Evolutionary conservation across 352 stramenopile genomes (phyloP).

Genomic region (Globisporangium alternatum): DNA sequence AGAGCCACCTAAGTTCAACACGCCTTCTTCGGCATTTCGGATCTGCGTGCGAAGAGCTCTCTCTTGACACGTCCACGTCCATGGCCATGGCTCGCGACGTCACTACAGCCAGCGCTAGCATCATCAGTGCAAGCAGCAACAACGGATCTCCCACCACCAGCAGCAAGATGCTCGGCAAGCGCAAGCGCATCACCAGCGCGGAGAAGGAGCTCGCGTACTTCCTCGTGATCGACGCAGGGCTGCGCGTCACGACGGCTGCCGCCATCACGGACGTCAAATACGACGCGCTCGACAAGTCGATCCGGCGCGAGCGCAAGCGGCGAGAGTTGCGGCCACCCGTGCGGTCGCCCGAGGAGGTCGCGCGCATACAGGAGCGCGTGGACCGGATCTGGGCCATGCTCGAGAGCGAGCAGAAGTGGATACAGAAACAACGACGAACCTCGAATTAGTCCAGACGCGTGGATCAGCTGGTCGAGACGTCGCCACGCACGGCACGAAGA

Average conservation of each 20-base stretch:
- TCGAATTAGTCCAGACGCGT: not conserved
- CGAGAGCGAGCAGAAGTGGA: not conserved
- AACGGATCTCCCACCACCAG: not conserved
- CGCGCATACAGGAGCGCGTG: not conserved
- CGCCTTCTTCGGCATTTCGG: not conserved
- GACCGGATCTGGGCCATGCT: constrained; percentile 1
- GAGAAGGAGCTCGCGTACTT: constrained; percentile 7
- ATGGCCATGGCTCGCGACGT: not conserved
- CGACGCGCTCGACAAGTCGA: not conserved
- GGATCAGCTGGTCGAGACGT: not conserved
- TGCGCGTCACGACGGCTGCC: not conserved
- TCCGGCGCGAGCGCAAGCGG: not conserved
- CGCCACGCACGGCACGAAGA: not conserved
- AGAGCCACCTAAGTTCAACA: not conserved
- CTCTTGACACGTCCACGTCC: not conserved
- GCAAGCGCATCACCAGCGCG: constrained; percentile 1
- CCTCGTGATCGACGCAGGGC: not conserved
- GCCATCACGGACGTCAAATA: not conserved
- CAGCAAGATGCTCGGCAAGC: not conserved
- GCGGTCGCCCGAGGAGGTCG: not conserved
- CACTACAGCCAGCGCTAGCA: not conserved
- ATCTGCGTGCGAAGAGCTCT: not conserved
- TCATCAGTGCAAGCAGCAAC: too few relatives aligned
- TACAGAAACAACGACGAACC: not conserved
- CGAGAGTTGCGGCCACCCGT: not conserved